Evolutionary conservation across 73 alveolate genomes (phyloP).

Genomic region (Paramecium bursaria): DNA sequence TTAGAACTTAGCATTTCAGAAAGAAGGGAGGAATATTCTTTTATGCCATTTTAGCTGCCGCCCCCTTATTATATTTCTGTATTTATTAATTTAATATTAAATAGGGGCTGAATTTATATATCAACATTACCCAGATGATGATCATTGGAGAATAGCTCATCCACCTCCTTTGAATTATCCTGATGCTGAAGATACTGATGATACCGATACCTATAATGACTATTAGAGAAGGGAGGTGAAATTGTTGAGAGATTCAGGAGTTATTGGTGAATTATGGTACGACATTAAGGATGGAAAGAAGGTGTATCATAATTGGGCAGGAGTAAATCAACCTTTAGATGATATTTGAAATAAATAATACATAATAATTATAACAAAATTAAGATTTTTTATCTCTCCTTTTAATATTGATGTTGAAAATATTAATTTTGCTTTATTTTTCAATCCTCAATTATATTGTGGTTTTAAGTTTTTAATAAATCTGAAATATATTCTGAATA

Average conservation of each 20-base stretch:
- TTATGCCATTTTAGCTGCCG: slow-evolving; percentile 21
- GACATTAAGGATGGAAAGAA: slow-evolving; percentile 70
- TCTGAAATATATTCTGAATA: too few species aligned
- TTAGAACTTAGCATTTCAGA: slow-evolving; percentile 71
- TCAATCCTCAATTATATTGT: too few species aligned
- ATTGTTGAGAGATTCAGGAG: slow-evolving; percentile 63
- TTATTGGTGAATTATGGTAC: slow-evolving; percentile 68
- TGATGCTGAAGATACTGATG: slow-evolving; percentile 73
- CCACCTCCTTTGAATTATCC: slow-evolving; percentile 73
- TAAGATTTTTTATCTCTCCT: too few species aligned
- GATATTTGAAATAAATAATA: slow-evolving; percentile 68
- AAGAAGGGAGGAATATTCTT: slow-evolving; percentile 65
- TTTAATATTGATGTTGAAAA: too few species aligned
- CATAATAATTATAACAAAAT: too few species aligned
- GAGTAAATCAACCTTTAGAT: slow-evolving; percentile 67
- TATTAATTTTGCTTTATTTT: too few species aligned
- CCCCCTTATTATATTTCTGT: slow-evolving; percentile 66
- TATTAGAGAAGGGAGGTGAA: slow-evolving; percentile 54
- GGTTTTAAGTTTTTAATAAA: too few species aligned
- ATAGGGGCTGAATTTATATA: slow-evolving; percentile 70
- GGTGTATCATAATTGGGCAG: slow-evolving; percentile 69
- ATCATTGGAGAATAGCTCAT: slow-evolving; percentile 71
- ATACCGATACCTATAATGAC: slow-evolving; percentile 68
- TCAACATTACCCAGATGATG: slow-evolving; percentile 71
- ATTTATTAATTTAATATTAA: neutral